A percentile compares a stretch with the other conserved stretches of the same genome.
These are phyloP conservation scores for Jatropha multifida DNA, from an alignment of 441 rosid genomes.

Conservation along the genomic window DNA sequence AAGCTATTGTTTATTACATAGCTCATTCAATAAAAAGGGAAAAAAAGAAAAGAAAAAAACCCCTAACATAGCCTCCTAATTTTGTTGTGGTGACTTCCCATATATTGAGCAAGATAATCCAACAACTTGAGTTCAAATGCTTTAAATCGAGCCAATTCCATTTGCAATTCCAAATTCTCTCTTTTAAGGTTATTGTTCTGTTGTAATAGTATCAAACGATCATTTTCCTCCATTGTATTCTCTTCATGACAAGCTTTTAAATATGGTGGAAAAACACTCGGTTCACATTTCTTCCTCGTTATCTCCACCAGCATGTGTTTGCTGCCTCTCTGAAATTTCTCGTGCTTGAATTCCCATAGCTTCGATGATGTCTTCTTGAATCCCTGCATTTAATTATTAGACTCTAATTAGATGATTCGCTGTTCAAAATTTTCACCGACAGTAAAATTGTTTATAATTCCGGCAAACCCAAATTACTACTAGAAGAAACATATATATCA, in stretches of 20 bases:
- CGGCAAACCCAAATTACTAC: too few species aligned
- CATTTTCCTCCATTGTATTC: constrained; percentile 8
- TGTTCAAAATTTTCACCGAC: background rate
- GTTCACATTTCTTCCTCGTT: constrained; percentile 45
- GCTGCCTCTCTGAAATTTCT: constrained; percentile 47
- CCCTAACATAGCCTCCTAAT: constrained; percentile 27
- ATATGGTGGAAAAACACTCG: constrained; percentile 47
- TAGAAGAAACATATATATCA: too few species aligned
- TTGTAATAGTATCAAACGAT: constrained; percentile 23
- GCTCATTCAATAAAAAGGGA: background rate
- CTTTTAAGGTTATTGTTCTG: constrained; percentile 47
- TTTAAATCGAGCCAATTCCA: constrained; percentile 43
- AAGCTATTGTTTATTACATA: too few species aligned
- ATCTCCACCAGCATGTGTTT: constrained; percentile 49
- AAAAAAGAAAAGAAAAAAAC: background rate
- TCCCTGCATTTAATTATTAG: constrained; percentile 36
- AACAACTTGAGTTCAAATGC: constrained; percentile 42
- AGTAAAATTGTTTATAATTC: too few species aligned
- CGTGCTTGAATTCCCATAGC: constrained; percentile 63
- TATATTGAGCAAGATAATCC: constrained; percentile 40
- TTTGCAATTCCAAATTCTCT: constrained; percentile 43
- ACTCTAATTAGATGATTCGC: background rate
- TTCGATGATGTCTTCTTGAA: constrained; percentile 61
- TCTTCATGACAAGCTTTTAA: constrained; percentile 36
- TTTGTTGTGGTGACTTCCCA: constrained; percentile 25